Base-by-base conservation (phyloP, 805 yeast species). In the Candida easanensis region DNA sequence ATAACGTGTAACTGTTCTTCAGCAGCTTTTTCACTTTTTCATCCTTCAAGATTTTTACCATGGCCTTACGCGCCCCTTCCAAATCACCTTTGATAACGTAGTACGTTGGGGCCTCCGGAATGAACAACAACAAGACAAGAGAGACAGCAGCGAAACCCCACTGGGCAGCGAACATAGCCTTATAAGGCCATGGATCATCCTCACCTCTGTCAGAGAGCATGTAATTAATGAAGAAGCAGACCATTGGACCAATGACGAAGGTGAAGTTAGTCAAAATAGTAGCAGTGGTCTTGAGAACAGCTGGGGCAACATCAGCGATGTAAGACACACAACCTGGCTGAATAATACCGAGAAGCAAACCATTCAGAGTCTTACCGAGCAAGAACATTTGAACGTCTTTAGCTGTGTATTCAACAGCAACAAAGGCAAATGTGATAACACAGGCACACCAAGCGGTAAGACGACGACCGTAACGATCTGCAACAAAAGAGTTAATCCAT, bases 31-130 rank as follows among this genome's bases (percentile, higher is more conserved):
- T n/a, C n/a, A n/a, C n/a, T n/a, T n/a, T n/a, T 11, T 41, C 47
- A 38, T 47, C 51, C 22, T 33, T 40, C 19, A 42, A 33, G 18
- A 50, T 28, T 33, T 31, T 55, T 45, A 59, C 52, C 28, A 61
- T 44, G 15, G 69, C 51, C 23, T 43, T 41, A 38, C 51, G 57
- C 22, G 73, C 73, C n/a, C 65, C 66, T 4, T 50, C 64, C 32
- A 42, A 27, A 33, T 56, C 49, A 7, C 66, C 70, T 18, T 58
- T 57, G 43, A 63, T 63, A 37, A 66, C 62, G 46, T 68, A 57
- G 64, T 61, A 68, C 65, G 70, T 68, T 13, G 76, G 76, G 13
- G 70, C 64, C 35, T 70, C 74, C 0, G 75, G 74, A 28, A 73
- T 65, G 5, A 65, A 51, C 33, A 42, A 59, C 14, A 66, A 58